Evolutionary conservation across 179 eudicot genomes (phyloP).

Genomic region (Silene coronaria): DNA sequence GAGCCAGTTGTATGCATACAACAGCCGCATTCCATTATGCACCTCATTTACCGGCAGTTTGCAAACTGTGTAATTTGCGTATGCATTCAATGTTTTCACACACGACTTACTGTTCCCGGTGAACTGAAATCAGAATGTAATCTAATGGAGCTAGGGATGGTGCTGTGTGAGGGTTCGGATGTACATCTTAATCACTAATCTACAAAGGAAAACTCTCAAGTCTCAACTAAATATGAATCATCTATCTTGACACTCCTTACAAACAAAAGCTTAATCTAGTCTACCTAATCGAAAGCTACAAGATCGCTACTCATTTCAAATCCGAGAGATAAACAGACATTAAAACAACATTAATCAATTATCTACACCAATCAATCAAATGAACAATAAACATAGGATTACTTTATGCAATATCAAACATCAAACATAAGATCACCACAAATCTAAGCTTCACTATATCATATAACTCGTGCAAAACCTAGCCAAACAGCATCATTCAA

Average conservation of each 20-base stretch:
- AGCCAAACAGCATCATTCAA: background rate
- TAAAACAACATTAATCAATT: background rate
- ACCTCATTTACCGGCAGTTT: background rate
- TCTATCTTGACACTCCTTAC: background rate
- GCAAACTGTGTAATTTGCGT: background rate
- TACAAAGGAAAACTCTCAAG: background rate
- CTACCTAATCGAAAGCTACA: background rate
- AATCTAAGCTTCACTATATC: background rate
- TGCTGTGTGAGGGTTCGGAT: background rate
- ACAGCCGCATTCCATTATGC: background rate
- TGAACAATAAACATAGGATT: background rate
- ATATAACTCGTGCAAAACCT: background rate
- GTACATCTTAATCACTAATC: background rate
- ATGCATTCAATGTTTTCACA: background rate
- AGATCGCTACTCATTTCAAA: background rate
- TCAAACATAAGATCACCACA: constrained; percentile 2
- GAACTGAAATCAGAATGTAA: background rate
- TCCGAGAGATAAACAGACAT: background rate
- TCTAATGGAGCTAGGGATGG: background rate
- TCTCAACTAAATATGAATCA: background rate
- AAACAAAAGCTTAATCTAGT: background rate
- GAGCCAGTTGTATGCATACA: background rate
- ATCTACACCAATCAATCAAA: background rate
- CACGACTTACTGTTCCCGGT: no score
- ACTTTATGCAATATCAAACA: background rate